Percentiles rank a stretch among this genome's conserved stretches.
Evolutionary conservation across 805 yeast species (phyloP).

Genomic region (Suhomyces faveliae): DNA sequence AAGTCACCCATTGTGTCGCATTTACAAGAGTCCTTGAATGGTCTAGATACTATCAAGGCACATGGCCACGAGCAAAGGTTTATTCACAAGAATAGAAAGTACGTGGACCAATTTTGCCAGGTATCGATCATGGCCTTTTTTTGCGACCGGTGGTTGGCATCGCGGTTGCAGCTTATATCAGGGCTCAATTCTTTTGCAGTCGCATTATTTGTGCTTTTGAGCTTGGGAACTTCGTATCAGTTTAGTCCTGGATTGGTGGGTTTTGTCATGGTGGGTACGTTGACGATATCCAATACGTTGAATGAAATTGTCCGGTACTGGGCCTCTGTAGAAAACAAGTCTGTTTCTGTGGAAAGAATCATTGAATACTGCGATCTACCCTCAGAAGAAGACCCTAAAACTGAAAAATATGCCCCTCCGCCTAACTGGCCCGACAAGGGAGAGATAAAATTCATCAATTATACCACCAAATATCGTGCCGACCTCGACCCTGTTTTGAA

Average conservation of each 20-base stretch:
- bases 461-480: slow-evolving; percentile 24
- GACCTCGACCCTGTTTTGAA: slow-evolving; percentile 26
- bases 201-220: slow-evolving; percentile 25
- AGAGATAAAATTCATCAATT: slow-evolving; percentile 21
- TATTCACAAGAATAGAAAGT: slow-evolving; percentile 20
- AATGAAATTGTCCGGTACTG: slow-evolving; percentile 32
- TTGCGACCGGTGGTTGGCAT: slow-evolving; percentile 35
- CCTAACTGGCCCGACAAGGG: slow-evolving; percentile 24
- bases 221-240: slow-evolving; percentile 21
- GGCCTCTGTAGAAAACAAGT: slow-evolving; percentile 35
- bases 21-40: slow-evolving; percentile 37
- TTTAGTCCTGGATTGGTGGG: slow-evolving; percentile 37
- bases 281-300: slow-evolving; percentile 30
- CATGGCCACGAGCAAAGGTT: slow-evolving; percentile 31
- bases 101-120: slow-evolving; percentile 24
- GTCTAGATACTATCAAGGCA: slow-evolving; percentile 37
- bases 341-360: slow-evolving; percentile 37
- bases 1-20: slow-evolving; percentile 36
- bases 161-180: slow-evolving; percentile 38
- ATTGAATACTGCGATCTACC: slow-evolving; percentile 35
- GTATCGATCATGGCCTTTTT: slow-evolving; percentile 22
- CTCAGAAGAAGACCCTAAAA: slow-evolving; percentile 14
- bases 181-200: slow-evolving; percentile 31
- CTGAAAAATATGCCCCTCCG: slow-evolving; percentile 12
- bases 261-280: slow-evolving; percentile 36